Evolutionary conservation across 139 green algal genomes (phyloP), one percentile per base, ranked within the genome.

Genomic region (Chlamydomonas incerta): DNA sequence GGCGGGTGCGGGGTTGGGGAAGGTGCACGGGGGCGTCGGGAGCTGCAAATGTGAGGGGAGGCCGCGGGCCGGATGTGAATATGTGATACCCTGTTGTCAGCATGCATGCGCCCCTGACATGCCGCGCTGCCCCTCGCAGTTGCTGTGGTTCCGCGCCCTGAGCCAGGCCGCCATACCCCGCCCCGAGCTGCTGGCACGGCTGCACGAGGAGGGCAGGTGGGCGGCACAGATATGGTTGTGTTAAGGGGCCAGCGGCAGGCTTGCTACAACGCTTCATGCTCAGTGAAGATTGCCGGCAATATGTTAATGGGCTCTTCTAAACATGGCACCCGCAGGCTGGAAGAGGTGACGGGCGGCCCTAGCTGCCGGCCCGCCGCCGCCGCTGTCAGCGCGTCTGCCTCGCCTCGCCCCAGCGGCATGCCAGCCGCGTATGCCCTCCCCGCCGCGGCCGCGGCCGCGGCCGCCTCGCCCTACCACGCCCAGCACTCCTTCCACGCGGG

Each of bases 121-220:
- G n/a, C n/a, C n/a, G n/a, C n/a, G 41, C 41, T 58, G 20, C 67
- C 17, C 5, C 2, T 6, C 6, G 23, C 80, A 86, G 80, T n/a
- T 18, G 34, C 68, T 86, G 68, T 86, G 80, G 80, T 57, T 79
- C 68, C 52, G 80, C 18, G 80, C 80, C 0, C 68, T 86, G 5
- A 52, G n/a, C 31, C 80, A 86, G 21, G 80, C 80, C 1, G 34
- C 65, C 67, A 86, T 86, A 21, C 50, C 67, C 0, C 80, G 80
- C 23, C 80, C 67, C 2, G 80, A 79, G 68, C 68, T 86, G 52
- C 31, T 86, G 50, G 80, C 80, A 4, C 67, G 68, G 29, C 52
- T 79, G 50, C 66, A 69, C 20, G 31, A 55, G n/a, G 52, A 58
- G 50, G 80, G 68, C 66, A 85, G 67, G 80, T 85, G 65, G 15